Evolutionary conservation across 768 basidiomycete species (phyloP), one percentile per base, ranked within the genome.

Genomic region (Lactifluus pinguis): DNA sequence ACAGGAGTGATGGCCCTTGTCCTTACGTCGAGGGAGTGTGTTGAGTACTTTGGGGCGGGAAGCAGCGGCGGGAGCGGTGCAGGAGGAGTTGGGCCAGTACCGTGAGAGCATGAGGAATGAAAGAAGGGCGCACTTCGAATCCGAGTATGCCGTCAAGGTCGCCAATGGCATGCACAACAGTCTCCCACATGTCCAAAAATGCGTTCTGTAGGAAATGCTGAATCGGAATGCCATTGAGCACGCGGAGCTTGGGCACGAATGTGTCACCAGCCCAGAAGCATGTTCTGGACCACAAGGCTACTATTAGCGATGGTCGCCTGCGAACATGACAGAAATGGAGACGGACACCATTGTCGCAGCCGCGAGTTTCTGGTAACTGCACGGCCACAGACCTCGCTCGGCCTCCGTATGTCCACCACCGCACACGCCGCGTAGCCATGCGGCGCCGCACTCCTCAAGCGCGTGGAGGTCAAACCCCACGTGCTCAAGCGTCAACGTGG

Each of bases 201-300:
- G 85, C 77, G 59, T 80, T 80, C 69, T 98, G 95, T 30, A 98
- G 76, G 73, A 87, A 95, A 34, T 80, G 74, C 69, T 98, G 94
- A 8, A 93, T 79, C 0, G 87, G 76, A 29, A 87, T 79, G 13
- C 79, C 73, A 36, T 79, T 71, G 2, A 81, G 79, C 19, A 85
- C 76, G 55, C 74, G 76, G 30, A 94, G 71, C 68, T 89, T 86
- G 0, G 92, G 88, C 0, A 92, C 80, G 68, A 95, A 97, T 0
- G 82, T 82, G 67, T 92, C 84, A 5, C 95, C 95, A 0, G 83
- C 94, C 92, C 92, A 97, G 69, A 98, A 98, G 42, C 88, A 83
- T 0, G 95, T 97, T 62, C 92, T 93, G 53, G n/a, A n/a, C n/a
- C 30, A 53, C 17, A 45, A 25, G 2, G 41, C 29, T 9, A 49